These are phyloP conservation scores for Ogataea degrootiae DNA, from an alignment of 805 yeast genomes.

Conservation along the genomic window DNA sequence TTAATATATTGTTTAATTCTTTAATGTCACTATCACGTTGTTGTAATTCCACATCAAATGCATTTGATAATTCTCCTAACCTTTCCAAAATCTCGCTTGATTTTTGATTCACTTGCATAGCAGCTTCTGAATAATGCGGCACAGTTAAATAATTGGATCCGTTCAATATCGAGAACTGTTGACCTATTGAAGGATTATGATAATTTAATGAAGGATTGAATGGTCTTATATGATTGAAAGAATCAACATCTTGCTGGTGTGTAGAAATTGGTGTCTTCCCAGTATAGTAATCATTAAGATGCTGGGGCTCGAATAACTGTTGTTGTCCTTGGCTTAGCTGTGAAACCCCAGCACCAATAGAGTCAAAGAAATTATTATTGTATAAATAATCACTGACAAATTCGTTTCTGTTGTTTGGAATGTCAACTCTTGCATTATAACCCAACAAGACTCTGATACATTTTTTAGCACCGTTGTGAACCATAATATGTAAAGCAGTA, in stretches of 20 bases:
- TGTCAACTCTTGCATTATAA: constrained; percentile 51
- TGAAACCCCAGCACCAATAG: background rate
- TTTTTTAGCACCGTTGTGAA: constrained; percentile 39
- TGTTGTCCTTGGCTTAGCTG: background rate
- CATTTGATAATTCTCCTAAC: constrained; percentile 41
- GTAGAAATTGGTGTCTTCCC: background rate
- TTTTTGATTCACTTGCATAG: constrained; percentile 47
- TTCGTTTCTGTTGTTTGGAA: constrained; percentile 40
- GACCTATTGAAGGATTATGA: constrained; percentile 11
- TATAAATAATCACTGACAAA: constrained; percentile 37
- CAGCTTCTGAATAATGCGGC: constrained; percentile 49
- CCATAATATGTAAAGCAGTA: constrained; percentile 50
- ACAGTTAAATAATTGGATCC: constrained; percentile 19
- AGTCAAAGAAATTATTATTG: constrained; percentile 18
- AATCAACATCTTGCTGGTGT: constrained; percentile 13
- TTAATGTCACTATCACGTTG: constrained; percentile 34
- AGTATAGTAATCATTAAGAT: background rate
- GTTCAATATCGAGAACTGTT: constrained; percentile 14
- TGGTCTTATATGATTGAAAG: constrained; percentile 22
- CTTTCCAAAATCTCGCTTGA: constrained; percentile 46
- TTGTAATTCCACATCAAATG: constrained; percentile 52
- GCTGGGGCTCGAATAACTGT: background rate
- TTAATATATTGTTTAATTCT: constrained; percentile 24
- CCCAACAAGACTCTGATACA: constrained; percentile 41
- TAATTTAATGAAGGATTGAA: constrained; percentile 20